A percentile compares a stretch with the other conserved stretches of the same genome.
These are phyloP conservation scores for Acorus calamus DNA, from an alignment of 106 monocot species.

Conservation along the genomic window DNA sequence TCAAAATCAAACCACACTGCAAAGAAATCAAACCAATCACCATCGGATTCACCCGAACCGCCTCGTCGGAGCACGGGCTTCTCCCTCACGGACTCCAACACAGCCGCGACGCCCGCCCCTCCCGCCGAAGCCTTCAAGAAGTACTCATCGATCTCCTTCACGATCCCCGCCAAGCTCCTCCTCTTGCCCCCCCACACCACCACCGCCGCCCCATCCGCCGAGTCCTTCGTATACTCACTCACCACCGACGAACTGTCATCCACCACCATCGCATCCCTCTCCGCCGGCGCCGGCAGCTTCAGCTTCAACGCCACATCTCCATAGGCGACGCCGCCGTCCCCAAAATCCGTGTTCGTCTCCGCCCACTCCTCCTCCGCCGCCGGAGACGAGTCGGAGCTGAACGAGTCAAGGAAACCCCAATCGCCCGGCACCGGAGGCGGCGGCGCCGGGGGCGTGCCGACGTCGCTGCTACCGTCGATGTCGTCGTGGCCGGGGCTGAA, in stretches of 20 bases:
- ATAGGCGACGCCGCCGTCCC: constrained; percentile 21
- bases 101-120: constrained; percentile 44
- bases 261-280: constrained; percentile 4
- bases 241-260: constrained; percentile 52
- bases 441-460: constrained; percentile 28
- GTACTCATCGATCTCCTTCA: constrained; percentile 82
- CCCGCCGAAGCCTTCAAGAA: constrained; percentile 87
- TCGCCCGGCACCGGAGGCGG: constrained; percentile 35
- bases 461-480: not conserved
- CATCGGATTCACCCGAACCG: too few species aligned
- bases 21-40: too few species aligned
- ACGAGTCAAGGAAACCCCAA: constrained; percentile 51
- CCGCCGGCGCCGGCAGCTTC: constrained; percentile 7
- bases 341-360: constrained; percentile 47
- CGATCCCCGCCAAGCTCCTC: constrained; percentile 44
- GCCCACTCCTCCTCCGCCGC: constrained; percentile 48
- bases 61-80: not conserved
- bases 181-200: constrained; percentile 56
- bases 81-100: constrained; percentile 39
- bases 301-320: constrained; percentile 9
- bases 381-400: constrained; percentile 14
- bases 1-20: too few species aligned
- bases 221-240: constrained; percentile 59
- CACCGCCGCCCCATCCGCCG: constrained; percentile 20
- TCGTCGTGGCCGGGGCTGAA: constrained; percentile 13